Base-by-base conservation (phyloP, 164 flowering plant species). In the Nymphaea colorata region DNA sequence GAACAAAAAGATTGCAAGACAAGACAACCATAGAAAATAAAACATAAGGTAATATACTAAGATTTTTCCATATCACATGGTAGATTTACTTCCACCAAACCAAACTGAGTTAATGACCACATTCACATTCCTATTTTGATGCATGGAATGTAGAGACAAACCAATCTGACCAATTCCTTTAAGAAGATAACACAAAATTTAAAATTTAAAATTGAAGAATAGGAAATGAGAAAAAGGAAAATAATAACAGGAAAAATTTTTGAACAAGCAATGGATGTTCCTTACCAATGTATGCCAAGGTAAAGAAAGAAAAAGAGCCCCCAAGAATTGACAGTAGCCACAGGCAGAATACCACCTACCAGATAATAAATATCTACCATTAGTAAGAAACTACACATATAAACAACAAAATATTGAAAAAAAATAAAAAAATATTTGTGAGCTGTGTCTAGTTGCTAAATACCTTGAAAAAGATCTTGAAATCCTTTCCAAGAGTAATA, bases 261-360 rank as follows among this genome's bases (percentile, higher is more conserved):
- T 25, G 36, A 25, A 25, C 36, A 25, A 25, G 36, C 12, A 51
- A 51, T 51, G 57, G 15, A 51, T 3, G 2, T 51, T 51, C 12
- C 79, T 64, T 87, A 93, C 98, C 98, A 64, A 88, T 78, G 82
- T 93, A 93, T 11, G 82, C 84, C n/a, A 93, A 83, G 1, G 98
- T 91, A 80, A 83, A 82, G 86, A 93, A 85, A 25, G 97, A 91
- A 74, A 83, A 76, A 69, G 77, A 79, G 85, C 97, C 82, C 66
- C 98, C 97, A 69, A 88, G 68, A 67, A 82, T 92, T 68, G 97
- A 91, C 61, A 91, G 78, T 64, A 93, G 79, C 98, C 98, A 93
- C 64, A 93, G 75, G 73, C 83, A 79, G 70, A 78, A 78, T 67
- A 93, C 98, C 69, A 93, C 95, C 98, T 91, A 89, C 11, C 69